These are phyloP conservation scores for Fusarium brachygibbosum DNA, from an alignment of 2,329 filamentous ascomycete species.

Conservation along the genomic window DNA sequence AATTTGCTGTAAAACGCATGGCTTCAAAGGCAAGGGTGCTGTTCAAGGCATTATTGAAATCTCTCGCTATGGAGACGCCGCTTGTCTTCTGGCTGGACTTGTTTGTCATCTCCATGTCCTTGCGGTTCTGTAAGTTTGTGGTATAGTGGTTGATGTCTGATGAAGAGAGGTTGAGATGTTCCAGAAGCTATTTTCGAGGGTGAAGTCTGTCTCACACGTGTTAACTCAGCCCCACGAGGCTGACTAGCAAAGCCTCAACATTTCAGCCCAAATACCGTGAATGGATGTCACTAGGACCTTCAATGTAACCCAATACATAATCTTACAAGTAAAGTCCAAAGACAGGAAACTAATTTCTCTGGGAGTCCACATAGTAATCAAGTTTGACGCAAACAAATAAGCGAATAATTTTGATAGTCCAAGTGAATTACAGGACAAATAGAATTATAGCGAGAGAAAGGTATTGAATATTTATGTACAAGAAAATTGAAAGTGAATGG, in stretches of 20 bases:
- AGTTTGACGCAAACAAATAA: neutral
- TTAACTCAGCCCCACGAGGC: conserved; percentile 17
- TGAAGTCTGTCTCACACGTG: neutral
- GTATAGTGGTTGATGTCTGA: neutral
- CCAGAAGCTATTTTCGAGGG: neutral
- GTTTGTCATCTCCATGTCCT: neutral
- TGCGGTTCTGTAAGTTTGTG: too few species aligned
- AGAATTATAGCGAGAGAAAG: neutral
- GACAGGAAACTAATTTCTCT: too few species aligned
- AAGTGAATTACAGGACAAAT: neutral
- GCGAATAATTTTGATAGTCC: neutral
- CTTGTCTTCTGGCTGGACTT: neutral
- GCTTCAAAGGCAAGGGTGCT: conserved; percentile 10
- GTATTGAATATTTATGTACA: neutral
- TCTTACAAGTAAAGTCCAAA: neutral
- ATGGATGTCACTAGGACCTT: neutral
- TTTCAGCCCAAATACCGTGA: neutral
- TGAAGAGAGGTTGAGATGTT: too few species aligned
- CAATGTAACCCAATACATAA: too few species aligned
- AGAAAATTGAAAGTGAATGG: neutral
- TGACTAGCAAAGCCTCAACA: neutral
- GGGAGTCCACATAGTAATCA: accelerated
- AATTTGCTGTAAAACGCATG: conserved; percentile 23
- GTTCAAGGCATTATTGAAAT: conserved; percentile 9
- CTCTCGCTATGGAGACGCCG: neutral